phyloP scores from a whole-genome alignment of 1,284 basidiomycete species.

The Anthracocystis setariae region DNA sequence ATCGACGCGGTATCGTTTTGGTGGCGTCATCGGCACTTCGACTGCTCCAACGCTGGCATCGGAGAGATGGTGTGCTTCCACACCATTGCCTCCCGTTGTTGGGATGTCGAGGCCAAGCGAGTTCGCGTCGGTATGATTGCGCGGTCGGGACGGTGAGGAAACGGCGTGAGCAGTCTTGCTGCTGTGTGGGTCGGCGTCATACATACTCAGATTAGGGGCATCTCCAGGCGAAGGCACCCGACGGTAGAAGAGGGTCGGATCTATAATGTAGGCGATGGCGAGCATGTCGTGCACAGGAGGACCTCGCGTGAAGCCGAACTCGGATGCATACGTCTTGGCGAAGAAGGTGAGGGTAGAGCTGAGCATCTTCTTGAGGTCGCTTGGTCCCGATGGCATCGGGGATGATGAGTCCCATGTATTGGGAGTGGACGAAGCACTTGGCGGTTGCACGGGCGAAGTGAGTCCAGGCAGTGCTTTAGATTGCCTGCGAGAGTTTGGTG shows the following conservation, averaged over 20 bases:
- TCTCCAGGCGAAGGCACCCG: conserved; percentile 45
- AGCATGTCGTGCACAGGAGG: conserved; percentile 63
- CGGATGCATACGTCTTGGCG: conserved; percentile 47
- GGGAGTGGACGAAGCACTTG: conserved; percentile 15
- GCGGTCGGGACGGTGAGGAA: neutral
- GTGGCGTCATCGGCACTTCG: conserved; percentile 10
- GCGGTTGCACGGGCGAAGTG: conserved; percentile 19
- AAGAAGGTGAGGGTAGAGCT: conserved; percentile 59
- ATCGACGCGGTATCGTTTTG: conserved; percentile 53
- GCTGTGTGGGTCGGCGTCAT: conserved; percentile 40
- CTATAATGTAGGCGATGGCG: conserved; percentile 58
- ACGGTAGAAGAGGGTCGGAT: conserved; percentile 55
- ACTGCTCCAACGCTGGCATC: conserved; percentile 4
- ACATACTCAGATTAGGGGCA: conserved; percentile 24
- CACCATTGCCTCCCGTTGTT: conserved; percentile 8
- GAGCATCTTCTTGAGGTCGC: conserved; percentile 42
- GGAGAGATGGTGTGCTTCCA: conserved; percentile 12
- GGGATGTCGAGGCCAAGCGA: conserved; percentile 21
- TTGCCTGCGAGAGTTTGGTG: conserved; percentile 37
- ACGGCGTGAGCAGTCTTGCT: conserved; percentile 19
- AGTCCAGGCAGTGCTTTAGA: conserved; percentile 17
- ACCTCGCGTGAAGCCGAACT: conserved; percentile 57
- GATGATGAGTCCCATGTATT: conserved; percentile 17
- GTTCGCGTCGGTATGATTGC: conserved; percentile 9
- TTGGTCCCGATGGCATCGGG: conserved; percentile 24